Percentiles rank a stretch among this genome's conserved stretches.
Evolutionary conservation across 257 asterid genomes (phyloP).

Genomic region (Gentiana dahurica): DNA sequence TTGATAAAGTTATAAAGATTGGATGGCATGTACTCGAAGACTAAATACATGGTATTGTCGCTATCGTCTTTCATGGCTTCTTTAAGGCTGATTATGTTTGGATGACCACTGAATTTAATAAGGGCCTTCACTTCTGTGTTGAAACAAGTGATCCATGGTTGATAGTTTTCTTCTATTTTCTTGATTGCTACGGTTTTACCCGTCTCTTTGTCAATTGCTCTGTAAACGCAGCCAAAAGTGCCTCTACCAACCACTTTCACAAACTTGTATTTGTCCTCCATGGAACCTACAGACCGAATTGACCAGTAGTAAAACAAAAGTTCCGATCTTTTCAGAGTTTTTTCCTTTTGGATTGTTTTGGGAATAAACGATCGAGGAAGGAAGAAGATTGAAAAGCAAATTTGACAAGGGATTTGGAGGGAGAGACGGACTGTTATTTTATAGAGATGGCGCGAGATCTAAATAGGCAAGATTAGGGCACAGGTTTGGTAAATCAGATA

Average conservation of each 20-base stretch:
- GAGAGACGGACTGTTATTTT: too few species aligned
- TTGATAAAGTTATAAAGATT: slow-evolving; percentile 20
- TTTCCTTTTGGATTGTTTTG: too few species aligned
- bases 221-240: neutral
- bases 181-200: neutral
- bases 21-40: slow-evolving; percentile 26
- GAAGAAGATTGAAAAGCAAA: too few species aligned
- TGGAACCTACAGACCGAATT: too few species aligned
- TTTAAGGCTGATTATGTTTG: slow-evolving; percentile 59
- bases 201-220: neutral
- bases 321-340: too few species aligned
- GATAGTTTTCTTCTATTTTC: slow-evolving; percentile 9
- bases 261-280: neutral
- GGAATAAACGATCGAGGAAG: too few species aligned
- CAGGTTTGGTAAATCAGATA: too few species aligned
- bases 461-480: too few species aligned
- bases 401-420: too few species aligned
- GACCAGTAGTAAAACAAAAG: too few species aligned
- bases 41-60: slow-evolving; percentile 51
- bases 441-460: too few species aligned
- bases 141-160: slow-evolving; percentile 73
- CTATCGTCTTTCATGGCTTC: slow-evolving; percentile 46
- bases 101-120: slow-evolving; percentile 18
- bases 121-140: slow-evolving; percentile 78
- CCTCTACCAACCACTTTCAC: neutral